Conservation (phyloP, 2,329 filamentous ascomycete genomes). For the Fusarium floridanum region DNA sequence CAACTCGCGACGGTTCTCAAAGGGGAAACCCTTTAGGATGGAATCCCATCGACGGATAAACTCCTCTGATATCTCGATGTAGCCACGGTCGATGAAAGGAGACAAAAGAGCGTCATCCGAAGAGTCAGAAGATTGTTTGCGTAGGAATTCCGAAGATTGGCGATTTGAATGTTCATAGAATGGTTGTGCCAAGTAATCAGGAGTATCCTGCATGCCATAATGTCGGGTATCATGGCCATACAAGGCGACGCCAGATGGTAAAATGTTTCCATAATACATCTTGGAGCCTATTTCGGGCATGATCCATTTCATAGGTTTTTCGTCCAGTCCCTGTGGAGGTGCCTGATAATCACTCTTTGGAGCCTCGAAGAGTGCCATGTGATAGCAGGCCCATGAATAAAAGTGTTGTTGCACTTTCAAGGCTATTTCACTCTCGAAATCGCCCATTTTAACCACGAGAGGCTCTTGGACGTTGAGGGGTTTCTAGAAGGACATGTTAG, state of each 20-base stretch:
- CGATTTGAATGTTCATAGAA: background rate
- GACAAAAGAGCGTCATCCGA: background rate
- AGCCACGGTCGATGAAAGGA: background rate
- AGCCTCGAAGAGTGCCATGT: background rate
- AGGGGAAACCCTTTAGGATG: background rate
- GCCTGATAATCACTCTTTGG: background rate
- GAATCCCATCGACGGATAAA: background rate
- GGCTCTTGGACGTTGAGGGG: slow-evolving; percentile 30
- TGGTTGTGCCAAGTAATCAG: background rate
- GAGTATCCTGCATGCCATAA: background rate
- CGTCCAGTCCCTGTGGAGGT: background rate
- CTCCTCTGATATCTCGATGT: background rate
- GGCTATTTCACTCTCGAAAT: slow-evolving; percentile 20
- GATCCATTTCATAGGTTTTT: background rate
- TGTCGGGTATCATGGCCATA: background rate
- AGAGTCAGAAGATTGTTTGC: background rate
- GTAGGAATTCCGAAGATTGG: background rate
- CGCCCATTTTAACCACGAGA: background rate
- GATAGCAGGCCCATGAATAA: background rate
- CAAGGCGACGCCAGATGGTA: background rate
- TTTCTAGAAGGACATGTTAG: slow-evolving; percentile 14
- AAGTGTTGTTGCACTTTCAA: slow-evolving; percentile 20
- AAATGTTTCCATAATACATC: background rate
- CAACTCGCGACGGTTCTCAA: background rate
- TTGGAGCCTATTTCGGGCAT: background rate